phyloP scores from a whole-genome alignment of 305 asterid species.

The Fraxinus paxiana region DNA sequence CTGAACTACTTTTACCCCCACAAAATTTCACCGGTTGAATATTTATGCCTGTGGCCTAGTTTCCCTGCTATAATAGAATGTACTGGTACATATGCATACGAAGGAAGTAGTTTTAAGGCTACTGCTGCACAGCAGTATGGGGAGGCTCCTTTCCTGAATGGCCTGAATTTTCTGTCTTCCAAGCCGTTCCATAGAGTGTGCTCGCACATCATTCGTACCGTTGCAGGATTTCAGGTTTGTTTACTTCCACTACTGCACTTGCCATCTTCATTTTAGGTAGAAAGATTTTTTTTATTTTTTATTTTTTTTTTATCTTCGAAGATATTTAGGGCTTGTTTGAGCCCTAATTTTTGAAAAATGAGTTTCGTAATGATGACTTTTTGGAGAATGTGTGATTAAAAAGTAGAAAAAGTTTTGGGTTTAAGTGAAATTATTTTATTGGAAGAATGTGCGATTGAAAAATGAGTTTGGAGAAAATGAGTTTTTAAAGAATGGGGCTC shows the following conservation, averaged over 20 bases:
- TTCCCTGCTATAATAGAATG: conserved; percentile 83
- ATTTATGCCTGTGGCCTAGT: conserved; percentile 90
- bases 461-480: no score
- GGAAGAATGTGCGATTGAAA: no score
- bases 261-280: no score
- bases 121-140: conserved; percentile 95
- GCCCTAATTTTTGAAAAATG: no score
- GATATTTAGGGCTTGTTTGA: no score
- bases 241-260: neutral
- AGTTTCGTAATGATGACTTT: no score
- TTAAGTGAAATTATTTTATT: no score
- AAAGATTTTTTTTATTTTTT: no score
- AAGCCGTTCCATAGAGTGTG: conserved; percentile 93
- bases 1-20: conserved; percentile 90
- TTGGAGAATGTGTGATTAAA: no score
- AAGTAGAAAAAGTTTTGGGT: no score
- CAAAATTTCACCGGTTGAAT: conserved; percentile 86
- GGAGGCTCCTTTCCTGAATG: conserved; percentile 82
- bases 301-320: no score
- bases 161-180: conserved; percentile 73
- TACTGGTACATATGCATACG: conserved; percentile 77
- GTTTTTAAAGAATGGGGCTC: no score
- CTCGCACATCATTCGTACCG: conserved; percentile 88
- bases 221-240: conserved; percentile 91
- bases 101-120: conserved; percentile 93